Percentiles rank a stretch among this genome's conserved stretches.
These are phyloP conservation scores for Neopestalotiopsis rosae DNA, from an alignment of 2,329 filamentous ascomycete species.

Conservation along the genomic window DNA sequence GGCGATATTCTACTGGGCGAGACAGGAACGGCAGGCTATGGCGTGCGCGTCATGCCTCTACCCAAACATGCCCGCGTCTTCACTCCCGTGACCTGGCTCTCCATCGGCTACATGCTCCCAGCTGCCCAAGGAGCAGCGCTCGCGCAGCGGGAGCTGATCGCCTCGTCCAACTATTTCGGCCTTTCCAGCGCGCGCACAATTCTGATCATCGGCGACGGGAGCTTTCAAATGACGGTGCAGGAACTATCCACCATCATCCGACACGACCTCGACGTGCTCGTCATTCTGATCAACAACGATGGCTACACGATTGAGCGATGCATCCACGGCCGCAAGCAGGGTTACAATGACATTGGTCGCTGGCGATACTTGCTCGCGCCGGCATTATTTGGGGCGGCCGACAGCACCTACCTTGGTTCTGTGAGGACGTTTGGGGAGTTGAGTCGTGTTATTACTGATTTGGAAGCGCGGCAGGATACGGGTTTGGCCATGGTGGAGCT, in stretches of 20 bases:
- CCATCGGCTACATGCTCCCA: constrained; percentile 65
- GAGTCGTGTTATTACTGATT: background rate
- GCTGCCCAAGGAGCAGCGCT: constrained; percentile 60
- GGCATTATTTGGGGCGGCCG: constrained; percentile 51
- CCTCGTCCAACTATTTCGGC: background rate
- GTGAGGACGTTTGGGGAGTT: constrained; percentile 8
- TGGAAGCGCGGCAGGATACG: constrained; percentile 22
- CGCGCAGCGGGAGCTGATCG: constrained; percentile 53
- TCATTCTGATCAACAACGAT: constrained; percentile 63
- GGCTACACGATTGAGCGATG: constrained; percentile 64
- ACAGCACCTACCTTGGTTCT: background rate
- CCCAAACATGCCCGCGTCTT: constrained; percentile 54
- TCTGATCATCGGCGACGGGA: constrained; percentile 67
- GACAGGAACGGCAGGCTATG: constrained; percentile 62
- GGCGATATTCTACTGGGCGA: constrained; percentile 63
- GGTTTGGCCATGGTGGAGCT: constrained; percentile 40
- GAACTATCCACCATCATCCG: constrained; percentile 69
- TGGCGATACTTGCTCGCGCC: constrained; percentile 58
- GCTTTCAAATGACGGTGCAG: constrained; percentile 70
- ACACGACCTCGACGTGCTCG: constrained; percentile 52
- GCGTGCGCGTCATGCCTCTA: constrained; percentile 55
- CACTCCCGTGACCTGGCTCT: constrained; percentile 60
- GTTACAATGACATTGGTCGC: constrained; percentile 60
- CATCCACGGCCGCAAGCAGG: constrained; percentile 58
- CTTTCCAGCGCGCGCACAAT: constrained; percentile 49